phyloP scores from a whole-genome alignment of 139 green algal genomes.

The Picochlorum sp. region DNA sequence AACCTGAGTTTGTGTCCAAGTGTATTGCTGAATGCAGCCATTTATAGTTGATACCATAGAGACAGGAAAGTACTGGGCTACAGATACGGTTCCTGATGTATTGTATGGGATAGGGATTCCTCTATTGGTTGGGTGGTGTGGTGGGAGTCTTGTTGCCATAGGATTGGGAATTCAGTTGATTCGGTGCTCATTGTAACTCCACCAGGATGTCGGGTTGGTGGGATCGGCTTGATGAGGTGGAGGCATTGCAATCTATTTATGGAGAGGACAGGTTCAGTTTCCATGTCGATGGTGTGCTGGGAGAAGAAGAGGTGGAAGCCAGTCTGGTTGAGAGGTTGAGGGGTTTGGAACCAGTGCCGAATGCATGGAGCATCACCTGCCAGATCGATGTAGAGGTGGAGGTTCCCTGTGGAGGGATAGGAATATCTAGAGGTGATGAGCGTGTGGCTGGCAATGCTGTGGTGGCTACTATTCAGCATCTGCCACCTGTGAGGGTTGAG shows the following conservation, averaged over 20 bases:
- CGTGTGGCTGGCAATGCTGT: background rate
- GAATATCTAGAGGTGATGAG: too few species aligned
- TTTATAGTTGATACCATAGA: slow-evolving; percentile 48
- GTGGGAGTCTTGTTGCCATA: background rate
- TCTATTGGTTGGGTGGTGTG: slow-evolving; percentile 6
- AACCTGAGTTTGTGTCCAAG: too few species aligned
- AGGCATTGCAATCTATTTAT: slow-evolving; percentile 49
- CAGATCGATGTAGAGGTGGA: too few species aligned
- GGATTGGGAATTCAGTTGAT: too few species aligned
- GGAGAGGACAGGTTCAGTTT: slow-evolving; percentile 20
- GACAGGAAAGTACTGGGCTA: too few species aligned
- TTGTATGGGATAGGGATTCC: slow-evolving; percentile 26
- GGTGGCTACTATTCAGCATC: slow-evolving; percentile 10
- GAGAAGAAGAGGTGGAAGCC: too few species aligned
- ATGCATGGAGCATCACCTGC: too few species aligned
- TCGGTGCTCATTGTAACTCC: slow-evolving; percentile 3
- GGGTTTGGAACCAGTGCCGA: too few species aligned
- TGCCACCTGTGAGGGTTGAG: slow-evolving; percentile 39
- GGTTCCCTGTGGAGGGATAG: too few species aligned
- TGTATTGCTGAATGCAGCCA: slow-evolving; percentile 34
- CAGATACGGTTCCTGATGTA: slow-evolving; percentile 20
- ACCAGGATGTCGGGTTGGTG: slow-evolving; percentile 38
- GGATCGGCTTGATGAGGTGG: slow-evolving; percentile 55
- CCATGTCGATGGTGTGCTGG: too few species aligned
- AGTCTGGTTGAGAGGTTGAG: too few species aligned